Evolutionary conservation across 495 filamentous ascomycete genomes (phyloP).

Genomic region (Xylaria bambusicola): DNA sequence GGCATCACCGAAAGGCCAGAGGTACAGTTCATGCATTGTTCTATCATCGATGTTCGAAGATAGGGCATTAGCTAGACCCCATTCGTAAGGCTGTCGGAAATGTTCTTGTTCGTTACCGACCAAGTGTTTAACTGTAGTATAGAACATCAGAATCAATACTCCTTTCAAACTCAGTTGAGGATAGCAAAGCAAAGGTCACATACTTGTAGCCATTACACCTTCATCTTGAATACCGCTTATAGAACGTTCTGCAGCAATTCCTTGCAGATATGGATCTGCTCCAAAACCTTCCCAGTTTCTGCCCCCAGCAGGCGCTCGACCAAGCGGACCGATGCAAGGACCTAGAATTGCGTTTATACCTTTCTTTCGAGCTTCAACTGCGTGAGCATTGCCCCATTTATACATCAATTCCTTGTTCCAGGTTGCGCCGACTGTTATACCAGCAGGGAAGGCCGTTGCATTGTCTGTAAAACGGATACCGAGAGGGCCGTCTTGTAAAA

Average conservation of each 20-base stretch:
- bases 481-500: constrained; percentile 88
- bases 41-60: constrained; percentile 83
- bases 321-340: constrained; percentile 74
- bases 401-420: constrained; percentile 85
- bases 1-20: constrained; percentile 88
- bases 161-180: no score
- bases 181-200: neutral
- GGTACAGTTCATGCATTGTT: constrained; percentile 79
- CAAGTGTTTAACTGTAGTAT: constrained; percentile 72
- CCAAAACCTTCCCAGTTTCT: constrained; percentile 92
- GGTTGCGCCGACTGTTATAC: constrained; percentile 79
- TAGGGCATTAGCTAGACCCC: constrained; percentile 72
- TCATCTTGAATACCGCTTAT: constrained; percentile 72
- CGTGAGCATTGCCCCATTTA: constrained; percentile 66
- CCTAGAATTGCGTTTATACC: constrained; percentile 76
- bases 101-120: constrained; percentile 88
- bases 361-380: constrained; percentile 68
- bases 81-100: constrained; percentile 71
- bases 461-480: constrained; percentile 77
- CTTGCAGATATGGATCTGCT: constrained; percentile 74
- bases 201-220: constrained; percentile 67
- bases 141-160: neutral
- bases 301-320: constrained; percentile 81
- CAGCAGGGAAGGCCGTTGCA: constrained; percentile 79
- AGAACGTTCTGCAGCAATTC: constrained; percentile 35